Conservation (phyloP, 192 early-diverging fungal species). For the Linnemannia hyalina region DNA sequence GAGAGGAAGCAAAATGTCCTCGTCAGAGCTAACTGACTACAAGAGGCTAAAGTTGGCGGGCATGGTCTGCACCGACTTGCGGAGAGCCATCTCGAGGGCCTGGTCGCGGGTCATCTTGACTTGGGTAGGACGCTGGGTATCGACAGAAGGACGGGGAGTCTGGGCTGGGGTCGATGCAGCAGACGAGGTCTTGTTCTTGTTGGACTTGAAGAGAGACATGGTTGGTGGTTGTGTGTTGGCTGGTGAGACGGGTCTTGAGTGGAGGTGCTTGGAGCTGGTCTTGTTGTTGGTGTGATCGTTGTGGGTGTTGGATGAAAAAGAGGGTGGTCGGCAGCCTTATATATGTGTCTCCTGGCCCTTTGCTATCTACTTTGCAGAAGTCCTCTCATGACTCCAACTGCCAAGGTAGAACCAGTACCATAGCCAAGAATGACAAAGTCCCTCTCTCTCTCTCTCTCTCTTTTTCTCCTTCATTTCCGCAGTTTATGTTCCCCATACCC, state of each 20-base stretch:
- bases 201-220: constrained; percentile 16
- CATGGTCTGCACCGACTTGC: not conserved
- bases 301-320: not conserved
- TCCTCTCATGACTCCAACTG: too few species aligned
- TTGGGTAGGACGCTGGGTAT: not conserved
- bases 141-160: not conserved
- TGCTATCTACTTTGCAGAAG: not conserved
- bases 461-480: not conserved
- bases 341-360: not conserved
- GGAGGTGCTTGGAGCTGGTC: not conserved
- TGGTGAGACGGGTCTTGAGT: not conserved
- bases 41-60: not conserved
- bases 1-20: not conserved
- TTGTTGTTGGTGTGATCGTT: not conserved
- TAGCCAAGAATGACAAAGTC: not conserved
- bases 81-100: constrained; percentile 8
- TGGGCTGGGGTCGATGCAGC: constrained; percentile 14
- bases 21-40: not conserved
- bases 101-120: constrained; percentile 6
- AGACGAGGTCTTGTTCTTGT: constrained; percentile 8
- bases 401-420: not conserved
- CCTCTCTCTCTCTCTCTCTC: too few species aligned
- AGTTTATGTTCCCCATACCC: not conserved
- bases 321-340: not conserved
- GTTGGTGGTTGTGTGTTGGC: not conserved